Base-by-base conservation (phyloP, 164 flowering plant species). In the Houttuynia cordata region DNA sequence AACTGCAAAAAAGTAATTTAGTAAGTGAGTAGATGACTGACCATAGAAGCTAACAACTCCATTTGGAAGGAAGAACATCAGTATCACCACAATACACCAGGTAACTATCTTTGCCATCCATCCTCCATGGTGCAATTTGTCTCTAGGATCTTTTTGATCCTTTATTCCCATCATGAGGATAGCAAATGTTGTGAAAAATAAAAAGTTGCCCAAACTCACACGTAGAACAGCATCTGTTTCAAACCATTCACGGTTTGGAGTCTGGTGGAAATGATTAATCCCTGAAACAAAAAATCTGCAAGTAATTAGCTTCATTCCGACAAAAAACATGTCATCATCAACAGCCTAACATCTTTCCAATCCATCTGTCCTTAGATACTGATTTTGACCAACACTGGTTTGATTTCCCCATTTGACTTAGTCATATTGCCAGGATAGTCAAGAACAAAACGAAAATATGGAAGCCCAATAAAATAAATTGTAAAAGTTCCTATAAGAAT, bases 201-300 rank as follows among this genome's bases (percentile, higher is more conserved):
- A 69, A 69, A 85, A 94, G 73, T 94, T 94, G 37, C 99, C 99
- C 81, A 88, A 82, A 81, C 99, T 94, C 68, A 94, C 99, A 14
- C 99, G 89, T 57, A 94, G 72, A 55, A 94, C 97, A 17, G 99
- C 99, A 81, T 91, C 99, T 22, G 96, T 88, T 74, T 94, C 86
- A 64, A 94, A 94, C 99, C 99, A 94, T 66, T 94, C 97, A 65
- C 84, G 79, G 58, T 73, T 68, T 24, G 97, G 99, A 42, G 96
- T 88, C 64, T 82, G 72, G 50, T 79, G 83, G 63, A 94, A 94
- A 76, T 82, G 83, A 73, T 91, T 94, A 30, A 93, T 93, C 99
- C 99, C 99, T 91, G 78, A 72, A 78, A 7, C 59, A n/a, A 20
- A 2, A 62, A 64, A 24, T 42, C 7, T 24, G 15, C 24, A 23